Conservation (phyloP, 805 yeast species). For the Alloascoidea hylecoeti region DNA sequence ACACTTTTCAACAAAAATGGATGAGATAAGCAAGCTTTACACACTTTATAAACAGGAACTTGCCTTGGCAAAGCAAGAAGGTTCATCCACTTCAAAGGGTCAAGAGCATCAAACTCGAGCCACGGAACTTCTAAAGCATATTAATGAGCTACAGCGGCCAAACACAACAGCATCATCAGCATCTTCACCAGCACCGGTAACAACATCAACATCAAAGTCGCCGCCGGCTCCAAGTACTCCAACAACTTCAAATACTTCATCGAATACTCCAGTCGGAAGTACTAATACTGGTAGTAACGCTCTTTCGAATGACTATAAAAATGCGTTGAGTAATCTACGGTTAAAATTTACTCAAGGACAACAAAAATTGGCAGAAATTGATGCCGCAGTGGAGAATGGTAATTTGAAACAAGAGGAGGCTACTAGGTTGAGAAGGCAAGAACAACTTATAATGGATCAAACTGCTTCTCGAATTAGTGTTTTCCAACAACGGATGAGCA, state of each 20-base stretch:
- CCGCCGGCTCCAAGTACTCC: conserved; percentile 13
- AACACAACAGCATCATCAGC: too few relatives aligned
- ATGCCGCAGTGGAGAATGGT: neutral
- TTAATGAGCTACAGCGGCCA: too few relatives aligned
- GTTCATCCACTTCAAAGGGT: too few relatives aligned
- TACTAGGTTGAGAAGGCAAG: too few relatives aligned
- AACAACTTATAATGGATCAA: too few relatives aligned
- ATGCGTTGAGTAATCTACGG: conserved; percentile 4
- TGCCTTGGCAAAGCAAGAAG: too few relatives aligned
- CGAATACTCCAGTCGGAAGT: conserved; percentile 6
- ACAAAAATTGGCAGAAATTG: neutral
- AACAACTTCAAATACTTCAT: conserved; percentile 7
- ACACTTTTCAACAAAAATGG: conserved; percentile 17
- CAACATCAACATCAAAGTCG: conserved; percentile 11
- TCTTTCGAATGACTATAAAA: conserved; percentile 9
- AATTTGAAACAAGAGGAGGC: too few relatives aligned
- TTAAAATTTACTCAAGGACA: neutral
- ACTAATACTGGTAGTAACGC: conserved; percentile 8
- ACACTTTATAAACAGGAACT: too few relatives aligned
- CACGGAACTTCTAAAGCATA: too few relatives aligned
- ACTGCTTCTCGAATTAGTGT: too few relatives aligned
- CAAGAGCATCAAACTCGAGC: too few relatives aligned
- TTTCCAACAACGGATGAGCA: too few relatives aligned
- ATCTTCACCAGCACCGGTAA: conserved; percentile 8
- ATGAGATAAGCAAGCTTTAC: conserved; percentile 11